A percentile compares a stretch with the other conserved stretches of the same genome.
These are phyloP conservation scores for Saussurea involucrata DNA, from an alignment of 129 eudicot genomes.

Conservation along the genomic window DNA sequence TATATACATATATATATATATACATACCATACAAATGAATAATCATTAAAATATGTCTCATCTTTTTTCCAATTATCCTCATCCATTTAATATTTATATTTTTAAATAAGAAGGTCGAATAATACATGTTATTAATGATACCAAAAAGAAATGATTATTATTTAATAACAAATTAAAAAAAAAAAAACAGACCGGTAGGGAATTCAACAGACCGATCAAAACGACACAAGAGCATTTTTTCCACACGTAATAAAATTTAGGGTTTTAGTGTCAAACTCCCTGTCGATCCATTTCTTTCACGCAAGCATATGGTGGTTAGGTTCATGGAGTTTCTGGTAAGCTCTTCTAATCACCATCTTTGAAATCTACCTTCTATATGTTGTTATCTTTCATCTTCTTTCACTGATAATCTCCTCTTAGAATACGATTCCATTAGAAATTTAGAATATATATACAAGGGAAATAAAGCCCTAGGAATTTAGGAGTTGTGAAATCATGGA, in stretches of 20 bases:
- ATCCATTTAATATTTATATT: too few relatives aligned
- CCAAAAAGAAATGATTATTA: too few relatives aligned
- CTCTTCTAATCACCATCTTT: neutral
- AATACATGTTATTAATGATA: too few relatives aligned
- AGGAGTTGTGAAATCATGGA: slow-evolving; percentile 35
- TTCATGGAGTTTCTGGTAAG: slow-evolving; percentile 29
- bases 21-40: too few relatives aligned
- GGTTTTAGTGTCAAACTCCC: slow-evolving; percentile 15
- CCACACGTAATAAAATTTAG: neutral
- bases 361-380: neutral
- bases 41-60: too few relatives aligned
- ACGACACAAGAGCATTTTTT: neutral
- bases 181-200: too few relatives aligned
- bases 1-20: too few relatives aligned
- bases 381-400: neutral
- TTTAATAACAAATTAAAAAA: too few relatives aligned
- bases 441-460: neutral
- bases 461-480: slow-evolving; percentile 29
- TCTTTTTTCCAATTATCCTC: too few relatives aligned
- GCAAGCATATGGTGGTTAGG: slow-evolving; percentile 9
- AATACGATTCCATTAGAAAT: neutral
- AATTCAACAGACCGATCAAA: neutral
- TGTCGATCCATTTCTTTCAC: slow-evolving; percentile 2
- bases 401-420: neutral
- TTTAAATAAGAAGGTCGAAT: too few relatives aligned